These are phyloP conservation scores for Pseudodiploospora longispora DNA, from an alignment of 2,329 filamentous ascomycete species.

Conservation along the genomic window DNA sequence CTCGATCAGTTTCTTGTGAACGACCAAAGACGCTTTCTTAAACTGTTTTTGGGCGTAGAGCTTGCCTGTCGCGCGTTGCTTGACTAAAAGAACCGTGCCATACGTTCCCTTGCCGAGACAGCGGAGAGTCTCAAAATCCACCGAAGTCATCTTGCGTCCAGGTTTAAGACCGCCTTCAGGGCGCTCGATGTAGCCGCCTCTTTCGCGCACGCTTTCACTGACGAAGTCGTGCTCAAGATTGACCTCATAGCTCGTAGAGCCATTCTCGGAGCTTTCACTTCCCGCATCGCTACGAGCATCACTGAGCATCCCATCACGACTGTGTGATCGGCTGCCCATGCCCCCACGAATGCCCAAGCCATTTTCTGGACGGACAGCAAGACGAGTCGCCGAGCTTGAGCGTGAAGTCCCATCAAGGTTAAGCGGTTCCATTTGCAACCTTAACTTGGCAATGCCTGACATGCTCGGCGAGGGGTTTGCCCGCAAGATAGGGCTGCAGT, in stretches of 20 bases:
- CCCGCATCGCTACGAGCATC: slow-evolving; percentile 43
- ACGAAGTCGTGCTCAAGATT: slow-evolving; percentile 78
- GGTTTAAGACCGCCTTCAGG: slow-evolving; percentile 47
- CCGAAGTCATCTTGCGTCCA: slow-evolving; percentile 77
- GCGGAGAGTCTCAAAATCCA: slow-evolving; percentile 82
- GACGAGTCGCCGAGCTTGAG: slow-evolving; percentile 48
- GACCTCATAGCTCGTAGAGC: slow-evolving; percentile 73
- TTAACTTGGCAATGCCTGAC: slow-evolving; percentile 75
- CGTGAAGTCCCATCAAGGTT: slow-evolving; percentile 53
- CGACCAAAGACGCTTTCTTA: slow-evolving; percentile 89
- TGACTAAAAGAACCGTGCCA: slow-evolving; percentile 88
- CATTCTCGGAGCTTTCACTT: slow-evolving; percentile 58
- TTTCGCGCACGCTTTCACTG: slow-evolving; percentile 52
- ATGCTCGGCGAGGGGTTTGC: slow-evolving; percentile 44
- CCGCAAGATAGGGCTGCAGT: slow-evolving; percentile 55
- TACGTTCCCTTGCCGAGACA: slow-evolving; percentile 96
- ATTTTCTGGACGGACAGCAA: slow-evolving; percentile 31
- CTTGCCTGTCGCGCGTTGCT: slow-evolving; percentile 77
- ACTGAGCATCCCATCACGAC: slow-evolving; percentile 47
- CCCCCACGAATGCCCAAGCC: slow-evolving; percentile 39
- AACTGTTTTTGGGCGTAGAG: slow-evolving; percentile 98
- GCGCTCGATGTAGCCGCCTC: slow-evolving; percentile 33
- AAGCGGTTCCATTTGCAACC: slow-evolving; percentile 71
- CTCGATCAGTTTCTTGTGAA: slow-evolving; percentile 92
- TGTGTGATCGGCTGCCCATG: slow-evolving; percentile 46